Base-by-base conservation (phyloP, 1,284 basidiomycete species). In the Hymenochaete sp. region DNA sequence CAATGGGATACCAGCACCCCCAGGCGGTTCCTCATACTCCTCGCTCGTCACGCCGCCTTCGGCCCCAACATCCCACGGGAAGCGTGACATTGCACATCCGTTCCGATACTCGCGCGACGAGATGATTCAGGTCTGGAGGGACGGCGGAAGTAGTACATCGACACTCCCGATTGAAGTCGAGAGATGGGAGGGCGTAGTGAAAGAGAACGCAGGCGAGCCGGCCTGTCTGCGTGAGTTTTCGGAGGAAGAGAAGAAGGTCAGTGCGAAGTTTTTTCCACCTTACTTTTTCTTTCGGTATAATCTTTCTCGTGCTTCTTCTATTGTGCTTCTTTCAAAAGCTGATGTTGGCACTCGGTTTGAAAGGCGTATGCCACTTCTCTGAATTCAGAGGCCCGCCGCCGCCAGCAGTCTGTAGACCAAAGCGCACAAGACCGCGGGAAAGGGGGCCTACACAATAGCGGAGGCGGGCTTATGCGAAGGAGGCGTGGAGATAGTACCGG, bases 51-150 rank as follows among this genome's bases (percentile, higher is more conserved):
- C 79, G 35, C 74, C 79, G 36, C 70, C 68, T 22, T 63, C 65
- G 32, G 67, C 70, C 44, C 67, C 64, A 50, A 35, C 32, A 35
- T n/a, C n/a, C n/a, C n/a, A n/a, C n/a, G 79, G 75, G 54, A 72
- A 67, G 55, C 71, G 66, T 44, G 82, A 85, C 57, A 73, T 77
- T 38, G 66, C 68, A 39, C 75, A 82, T 59, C 88, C 89, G 18
- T 92, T 93, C 69, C 74, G 82, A 59, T 93, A 92, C 66, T 79
- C 82, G 11, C 85, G 82, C 60, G 87, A 92, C 52, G 86, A 90
- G 52, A 73, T 93, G 66, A 71, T 93, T 46, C 73, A 75, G 62
- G 82, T 93, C 53, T 93, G 86, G 64, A 86, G 77, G 60, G 87
- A 90, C 54, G 80, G 80, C 44, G 77, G 79, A 49, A 79, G 83